phyloP scores from a whole-genome alignment of 106 monocot species.

The Agapanthus africanus region DNA sequence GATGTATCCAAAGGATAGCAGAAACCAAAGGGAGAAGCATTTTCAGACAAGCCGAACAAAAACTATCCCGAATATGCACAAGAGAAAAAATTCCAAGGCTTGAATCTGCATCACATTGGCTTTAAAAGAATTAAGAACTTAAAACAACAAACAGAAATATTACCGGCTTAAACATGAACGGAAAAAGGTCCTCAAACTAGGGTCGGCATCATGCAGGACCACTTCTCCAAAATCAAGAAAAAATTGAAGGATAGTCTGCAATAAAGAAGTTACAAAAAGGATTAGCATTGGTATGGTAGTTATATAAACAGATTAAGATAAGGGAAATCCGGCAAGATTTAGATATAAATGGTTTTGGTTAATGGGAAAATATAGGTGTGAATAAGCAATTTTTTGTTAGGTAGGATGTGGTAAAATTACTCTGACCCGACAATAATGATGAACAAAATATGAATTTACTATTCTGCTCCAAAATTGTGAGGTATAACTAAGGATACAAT shows the following conservation, averaged over 20 bases:
- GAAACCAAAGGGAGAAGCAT: background rate
- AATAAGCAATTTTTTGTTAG: background rate
- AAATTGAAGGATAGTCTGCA: slow-evolving; percentile 87
- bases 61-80: background rate
- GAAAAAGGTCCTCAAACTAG: slow-evolving; percentile 74
- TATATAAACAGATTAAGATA: background rate
- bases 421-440: background rate
- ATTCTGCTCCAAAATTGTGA: too few species aligned
- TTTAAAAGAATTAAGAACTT: background rate
- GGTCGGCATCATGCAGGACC: slow-evolving; percentile 86
- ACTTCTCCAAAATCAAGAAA: slow-evolving; percentile 96
- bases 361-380: background rate
- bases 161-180: slow-evolving; percentile 94
- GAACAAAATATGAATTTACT: background rate
- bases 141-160: background rate
- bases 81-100: background rate
- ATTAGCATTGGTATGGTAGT: background rate
- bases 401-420: background rate
- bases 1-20: background rate
- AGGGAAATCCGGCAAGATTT: background rate
- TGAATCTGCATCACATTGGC: background rate
- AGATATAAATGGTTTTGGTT: background rate
- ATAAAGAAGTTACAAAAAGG: slow-evolving; percentile 8
- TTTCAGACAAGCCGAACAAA: background rate
- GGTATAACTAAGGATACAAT: background rate